These are phyloP conservation scores for Ambrosia artemisiifolia DNA, from an alignment of 129 eudicot species.

Conservation along the genomic window DNA sequence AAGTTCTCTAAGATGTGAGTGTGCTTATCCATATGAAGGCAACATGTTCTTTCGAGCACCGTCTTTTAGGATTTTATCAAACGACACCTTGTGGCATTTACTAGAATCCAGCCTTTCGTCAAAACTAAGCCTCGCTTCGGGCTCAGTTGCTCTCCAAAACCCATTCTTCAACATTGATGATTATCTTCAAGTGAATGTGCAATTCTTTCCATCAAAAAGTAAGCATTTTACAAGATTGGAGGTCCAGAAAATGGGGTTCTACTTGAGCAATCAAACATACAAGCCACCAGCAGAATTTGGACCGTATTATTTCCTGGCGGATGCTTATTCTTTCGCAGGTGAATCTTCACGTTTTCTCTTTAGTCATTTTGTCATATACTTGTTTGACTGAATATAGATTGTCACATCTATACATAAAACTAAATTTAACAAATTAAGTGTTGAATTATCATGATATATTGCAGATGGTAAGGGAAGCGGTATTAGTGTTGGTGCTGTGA, in stretches of 20 bases:
- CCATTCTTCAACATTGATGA: slow-evolving; percentile 62
- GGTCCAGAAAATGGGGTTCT: slow-evolving; percentile 74
- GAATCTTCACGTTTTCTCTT: slow-evolving; percentile 2
- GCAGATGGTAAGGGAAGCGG: slow-evolving; percentile 46
- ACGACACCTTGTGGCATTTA: slow-evolving; percentile 56
- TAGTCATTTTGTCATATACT: no score
- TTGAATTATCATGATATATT: slow-evolving; percentile 11
- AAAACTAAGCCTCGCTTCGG: slow-evolving; percentile 64
- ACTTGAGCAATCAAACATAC: slow-evolving; percentile 74
- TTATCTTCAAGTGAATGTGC: slow-evolving; percentile 73
- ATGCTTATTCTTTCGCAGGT: slow-evolving; percentile 73
- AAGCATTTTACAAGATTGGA: slow-evolving; percentile 62
- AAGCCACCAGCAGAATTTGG: slow-evolving; percentile 88
- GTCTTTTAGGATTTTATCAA: slow-evolving; percentile 59
- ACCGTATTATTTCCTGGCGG: slow-evolving; percentile 81
- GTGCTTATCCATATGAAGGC: slow-evolving; percentile 92
- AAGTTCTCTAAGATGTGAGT: slow-evolving; percentile 72
- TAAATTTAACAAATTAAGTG: neutral
- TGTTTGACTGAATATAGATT: neutral
- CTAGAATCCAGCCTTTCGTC: slow-evolving; percentile 81
- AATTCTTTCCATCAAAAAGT: slow-evolving; percentile 60
- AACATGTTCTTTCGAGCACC: slow-evolving; percentile 81
- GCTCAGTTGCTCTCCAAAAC: slow-evolving; percentile 72
- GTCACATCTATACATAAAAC: neutral
- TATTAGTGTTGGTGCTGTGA: slow-evolving; percentile 34